Conservation (phyloP, 495 filamentous ascomycete species). For the Beverwykella pulmonaria region DNA sequence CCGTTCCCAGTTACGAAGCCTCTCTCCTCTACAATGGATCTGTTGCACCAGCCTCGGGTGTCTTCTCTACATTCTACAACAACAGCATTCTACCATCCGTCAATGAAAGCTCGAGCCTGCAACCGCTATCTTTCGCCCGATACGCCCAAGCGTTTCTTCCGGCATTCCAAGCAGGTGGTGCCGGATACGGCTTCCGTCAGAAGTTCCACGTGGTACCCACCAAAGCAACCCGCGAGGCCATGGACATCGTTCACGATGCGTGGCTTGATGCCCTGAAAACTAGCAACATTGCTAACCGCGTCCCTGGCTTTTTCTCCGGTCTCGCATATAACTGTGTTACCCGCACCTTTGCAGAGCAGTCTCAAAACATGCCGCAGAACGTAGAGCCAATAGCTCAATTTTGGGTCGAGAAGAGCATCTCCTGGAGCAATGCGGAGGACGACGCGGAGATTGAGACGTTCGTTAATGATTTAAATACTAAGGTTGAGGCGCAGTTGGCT, state of each 20-base stretch:
- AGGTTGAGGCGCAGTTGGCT: background rate
- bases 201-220: background rate
- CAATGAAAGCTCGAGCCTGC: background rate
- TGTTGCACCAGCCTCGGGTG: background rate
- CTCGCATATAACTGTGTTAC: conserved; percentile 1
- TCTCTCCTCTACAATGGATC: conserved; percentile 2
- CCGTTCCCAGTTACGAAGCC: conserved; percentile 40
- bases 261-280: background rate
- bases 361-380: background rate
- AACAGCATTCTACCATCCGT: background rate
- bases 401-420: conserved; percentile 6
- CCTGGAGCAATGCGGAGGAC: conserved; percentile 2
- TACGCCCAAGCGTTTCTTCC: background rate
- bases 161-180: conserved; percentile 4
- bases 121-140: background rate
- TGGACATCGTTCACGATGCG: conserved; percentile 7
- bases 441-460: background rate
- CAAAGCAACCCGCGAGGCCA: conserved; percentile 1
- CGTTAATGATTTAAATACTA: background rate
- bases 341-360: background rate
- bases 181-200: conserved; percentile 3
- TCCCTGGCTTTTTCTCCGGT: conserved; percentile 9
- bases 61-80: conserved; percentile 7
- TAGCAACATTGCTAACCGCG: background rate
- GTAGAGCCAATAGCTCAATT: background rate